phyloP scores from a whole-genome alignment of 331 rosid species.

The Malus hybrid region DNA sequence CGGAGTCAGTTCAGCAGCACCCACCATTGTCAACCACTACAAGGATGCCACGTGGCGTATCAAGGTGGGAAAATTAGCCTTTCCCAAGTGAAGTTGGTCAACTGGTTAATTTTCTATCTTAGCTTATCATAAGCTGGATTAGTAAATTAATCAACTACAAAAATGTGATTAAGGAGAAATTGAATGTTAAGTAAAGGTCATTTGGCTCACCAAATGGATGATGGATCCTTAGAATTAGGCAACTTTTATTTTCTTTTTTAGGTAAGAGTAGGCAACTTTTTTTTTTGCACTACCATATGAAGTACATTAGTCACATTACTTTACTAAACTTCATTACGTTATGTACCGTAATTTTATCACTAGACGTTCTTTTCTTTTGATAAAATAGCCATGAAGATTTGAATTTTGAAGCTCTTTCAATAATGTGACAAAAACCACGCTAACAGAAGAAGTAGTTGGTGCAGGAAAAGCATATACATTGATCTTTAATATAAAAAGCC shows the following conservation, averaged over 20 bases:
- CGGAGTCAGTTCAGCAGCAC: conserved; percentile 17
- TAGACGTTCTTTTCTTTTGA: too few species aligned
- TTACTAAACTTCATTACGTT: background rate
- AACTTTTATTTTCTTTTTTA: too few species aligned
- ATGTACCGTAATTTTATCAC: background rate
- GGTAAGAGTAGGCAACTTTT: background rate
- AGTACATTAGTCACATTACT: background rate
- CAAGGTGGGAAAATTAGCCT: conserved; percentile 12
- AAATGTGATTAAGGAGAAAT: conserved; percentile 21
- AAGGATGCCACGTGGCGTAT: conserved; percentile 16
- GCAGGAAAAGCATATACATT: too few species aligned
- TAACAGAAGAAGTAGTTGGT: background rate
- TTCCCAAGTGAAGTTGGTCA: conserved; percentile 27
- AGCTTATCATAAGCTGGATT: conserved; percentile 11
- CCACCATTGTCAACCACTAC: conserved; percentile 34
- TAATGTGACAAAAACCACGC: background rate
- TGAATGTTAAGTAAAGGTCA: conserved; percentile 45
- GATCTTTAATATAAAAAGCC: too few species aligned
- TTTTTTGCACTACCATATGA: background rate
- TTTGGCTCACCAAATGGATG: background rate
- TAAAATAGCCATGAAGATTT: too few species aligned
- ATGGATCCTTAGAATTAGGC: too few species aligned
- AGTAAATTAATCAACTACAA: background rate
- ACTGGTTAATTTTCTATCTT: conserved; percentile 20
- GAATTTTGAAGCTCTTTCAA: too few species aligned